Conservation (phyloP, 805 yeast genomes). For the Geotrichum ghanense region DNA sequence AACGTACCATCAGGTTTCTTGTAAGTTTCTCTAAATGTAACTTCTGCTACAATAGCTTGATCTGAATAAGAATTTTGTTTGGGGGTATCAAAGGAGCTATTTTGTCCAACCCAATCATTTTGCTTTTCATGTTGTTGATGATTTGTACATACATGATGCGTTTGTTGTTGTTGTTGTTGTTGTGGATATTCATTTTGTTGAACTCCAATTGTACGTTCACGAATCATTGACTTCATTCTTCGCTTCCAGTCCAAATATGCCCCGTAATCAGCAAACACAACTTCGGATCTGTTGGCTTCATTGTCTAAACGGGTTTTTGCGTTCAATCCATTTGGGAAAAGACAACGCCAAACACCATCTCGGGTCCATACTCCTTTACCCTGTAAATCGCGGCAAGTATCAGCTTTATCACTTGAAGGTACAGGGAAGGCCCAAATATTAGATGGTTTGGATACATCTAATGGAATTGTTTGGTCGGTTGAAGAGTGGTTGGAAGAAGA, state of each 20-base stretch:
- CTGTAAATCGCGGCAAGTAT: constrained; percentile 46
- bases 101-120: constrained; percentile 8
- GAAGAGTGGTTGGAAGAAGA: too few species aligned
- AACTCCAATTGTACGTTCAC: background rate
- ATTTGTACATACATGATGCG: background rate
- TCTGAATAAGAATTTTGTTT: constrained; percentile 5
- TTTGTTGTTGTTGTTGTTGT: background rate
- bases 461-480: too few species aligned
- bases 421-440: constrained; percentile 36
- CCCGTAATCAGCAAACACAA: constrained; percentile 53
- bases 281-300: constrained; percentile 16
- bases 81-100: constrained; percentile 2
- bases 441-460: constrained; percentile 25
- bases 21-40: constrained; percentile 16
- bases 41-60: constrained; percentile 14
- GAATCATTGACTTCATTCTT: constrained; percentile 26
- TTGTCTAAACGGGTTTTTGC: constrained; percentile 5
- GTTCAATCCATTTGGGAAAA: constrained; percentile 46
- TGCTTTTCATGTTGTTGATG: constrained; percentile 8
- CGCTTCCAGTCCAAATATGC: constrained; percentile 58
- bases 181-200: background rate
- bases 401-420: constrained; percentile 49
- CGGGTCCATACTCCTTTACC: constrained; percentile 80
- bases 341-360: constrained; percentile 82
- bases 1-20: constrained; percentile 20